A percentile compares a stretch with the other conserved stretches of the same genome.
Conservation (phyloP, 1,284 basidiomycete genomes). For the Ustilago loliicola region DNA sequence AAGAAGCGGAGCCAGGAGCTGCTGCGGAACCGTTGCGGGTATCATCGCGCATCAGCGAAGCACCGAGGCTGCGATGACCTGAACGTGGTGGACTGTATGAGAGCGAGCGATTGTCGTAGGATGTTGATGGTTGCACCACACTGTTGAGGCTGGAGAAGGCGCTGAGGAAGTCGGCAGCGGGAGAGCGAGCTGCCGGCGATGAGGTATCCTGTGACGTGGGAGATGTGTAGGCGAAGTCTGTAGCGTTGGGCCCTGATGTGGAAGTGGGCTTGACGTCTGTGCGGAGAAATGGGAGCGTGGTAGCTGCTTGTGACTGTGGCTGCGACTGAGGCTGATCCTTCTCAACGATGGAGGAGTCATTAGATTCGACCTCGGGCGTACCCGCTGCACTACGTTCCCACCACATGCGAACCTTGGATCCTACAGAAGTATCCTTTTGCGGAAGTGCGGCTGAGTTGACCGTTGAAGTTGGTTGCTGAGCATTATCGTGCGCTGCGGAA, state of each 20-base stretch:
- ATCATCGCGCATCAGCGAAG: constrained; percentile 32
- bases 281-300: constrained; percentile 17
- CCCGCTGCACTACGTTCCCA: constrained; percentile 46
- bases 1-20: constrained; percentile 30
- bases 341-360: constrained; percentile 26
- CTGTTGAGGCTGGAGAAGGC: constrained; percentile 74
- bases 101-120: constrained; percentile 43
- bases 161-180: constrained; percentile 83
- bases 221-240: constrained; percentile 14
- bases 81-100: constrained; percentile 49
- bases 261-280: constrained; percentile 14
- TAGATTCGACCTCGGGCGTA: constrained; percentile 20
- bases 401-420: constrained; percentile 55
- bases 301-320: neutral
- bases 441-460: constrained; percentile 17
- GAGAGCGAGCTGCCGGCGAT: constrained; percentile 64
- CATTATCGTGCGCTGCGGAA: constrained; percentile 22
- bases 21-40: constrained; percentile 31
- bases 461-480: neutral
- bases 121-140: constrained; percentile 33
- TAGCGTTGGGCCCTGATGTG: constrained; percentile 3
- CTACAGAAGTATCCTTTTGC: constrained; percentile 43
- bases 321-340: neutral
- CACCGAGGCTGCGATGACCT: constrained; percentile 35
- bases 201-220: constrained; percentile 18